Evolutionary conservation across 257 asterid species (phyloP).

Genomic region (Catharanthus roseus): DNA sequence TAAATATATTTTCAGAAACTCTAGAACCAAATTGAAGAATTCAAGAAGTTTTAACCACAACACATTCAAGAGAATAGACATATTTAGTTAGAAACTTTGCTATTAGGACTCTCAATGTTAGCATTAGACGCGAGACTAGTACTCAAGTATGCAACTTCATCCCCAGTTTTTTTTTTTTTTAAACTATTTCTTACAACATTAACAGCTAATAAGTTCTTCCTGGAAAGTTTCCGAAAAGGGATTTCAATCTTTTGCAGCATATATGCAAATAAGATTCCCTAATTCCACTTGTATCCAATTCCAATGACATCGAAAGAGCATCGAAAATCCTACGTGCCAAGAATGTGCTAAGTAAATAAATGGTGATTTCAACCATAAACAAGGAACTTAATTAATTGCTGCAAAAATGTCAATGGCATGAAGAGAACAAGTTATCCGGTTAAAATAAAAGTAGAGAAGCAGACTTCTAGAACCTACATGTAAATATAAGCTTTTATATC

Average conservation of each 20-base stretch:
- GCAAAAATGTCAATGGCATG: background rate
- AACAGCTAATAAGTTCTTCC: conserved; percentile 27
- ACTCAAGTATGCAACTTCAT: conserved; percentile 39
- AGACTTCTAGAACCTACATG: background rate
- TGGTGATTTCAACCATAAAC: background rate
- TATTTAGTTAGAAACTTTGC: too few relatives aligned
- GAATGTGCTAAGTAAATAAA: conserved; percentile 6
- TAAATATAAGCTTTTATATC: too few relatives aligned
- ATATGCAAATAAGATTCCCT: conserved; percentile 94
- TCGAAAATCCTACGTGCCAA: conserved; percentile 73
- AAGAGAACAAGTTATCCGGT: background rate
- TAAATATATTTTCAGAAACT: too few relatives aligned
- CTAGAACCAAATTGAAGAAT: too few relatives aligned
- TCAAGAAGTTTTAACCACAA: too few relatives aligned
- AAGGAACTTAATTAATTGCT: background rate
- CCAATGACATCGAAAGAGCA: conserved; percentile 57
- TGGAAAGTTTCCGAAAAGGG: conserved; percentile 60
- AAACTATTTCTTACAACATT: conserved; percentile 13
- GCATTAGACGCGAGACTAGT: conserved; percentile 30
- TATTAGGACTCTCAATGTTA: conserved; percentile 49
- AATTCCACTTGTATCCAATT: conserved; percentile 87
- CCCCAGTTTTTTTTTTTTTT: conserved; percentile 18
- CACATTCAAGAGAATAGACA: too few relatives aligned
- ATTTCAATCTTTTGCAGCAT: conserved; percentile 84
- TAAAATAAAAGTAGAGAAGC: background rate